These are phyloP conservation scores for Chaetomiaceae sp. DNA, from an alignment of 2,329 filamentous ascomycete species.

Conservation along the genomic window DNA sequence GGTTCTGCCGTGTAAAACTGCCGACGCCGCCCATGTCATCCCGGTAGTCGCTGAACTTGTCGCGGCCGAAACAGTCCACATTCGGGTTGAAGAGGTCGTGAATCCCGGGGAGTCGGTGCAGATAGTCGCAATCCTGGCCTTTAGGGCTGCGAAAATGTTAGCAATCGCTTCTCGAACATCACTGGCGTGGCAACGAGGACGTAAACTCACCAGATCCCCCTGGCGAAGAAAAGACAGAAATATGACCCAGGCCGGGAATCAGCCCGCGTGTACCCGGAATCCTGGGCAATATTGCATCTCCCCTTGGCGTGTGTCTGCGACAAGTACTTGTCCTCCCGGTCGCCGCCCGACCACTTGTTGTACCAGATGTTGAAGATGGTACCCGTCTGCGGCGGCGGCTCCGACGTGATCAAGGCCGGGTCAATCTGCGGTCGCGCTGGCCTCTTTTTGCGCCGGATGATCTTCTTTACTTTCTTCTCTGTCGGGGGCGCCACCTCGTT, in stretches of 20 bases:
- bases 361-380: constrained; percentile 99
- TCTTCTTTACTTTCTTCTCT: constrained; percentile 74
- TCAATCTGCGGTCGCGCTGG: constrained; percentile 91
- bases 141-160: constrained; percentile 56
- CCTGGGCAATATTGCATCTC: constrained; percentile 79
- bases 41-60: constrained; percentile 88
- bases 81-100: constrained; percentile 92
- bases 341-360: constrained; percentile 96
- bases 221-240: constrained; percentile 89
- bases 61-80: constrained; percentile 89
- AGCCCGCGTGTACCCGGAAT: constrained; percentile 72
- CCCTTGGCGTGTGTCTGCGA: constrained; percentile 76
- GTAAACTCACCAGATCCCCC: constrained; percentile 57
- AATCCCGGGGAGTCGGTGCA: constrained; percentile 80
- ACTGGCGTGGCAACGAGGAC: constrained; percentile 40
- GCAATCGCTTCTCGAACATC: constrained; percentile 25
- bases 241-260: constrained; percentile 74
- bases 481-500: constrained; percentile 44
- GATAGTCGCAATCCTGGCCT: constrained; percentile 88
- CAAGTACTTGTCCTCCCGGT: constrained; percentile 86
- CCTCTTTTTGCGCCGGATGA: constrained; percentile 83
- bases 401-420: constrained; percentile 71
- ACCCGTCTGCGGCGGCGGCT: constrained; percentile 86
- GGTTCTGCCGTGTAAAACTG: constrained; percentile 87
- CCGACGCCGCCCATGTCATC: constrained; percentile 98